phyloP scores from a whole-genome alignment of 129 eudicot genomes.

The Sambucus nigra region DNA sequence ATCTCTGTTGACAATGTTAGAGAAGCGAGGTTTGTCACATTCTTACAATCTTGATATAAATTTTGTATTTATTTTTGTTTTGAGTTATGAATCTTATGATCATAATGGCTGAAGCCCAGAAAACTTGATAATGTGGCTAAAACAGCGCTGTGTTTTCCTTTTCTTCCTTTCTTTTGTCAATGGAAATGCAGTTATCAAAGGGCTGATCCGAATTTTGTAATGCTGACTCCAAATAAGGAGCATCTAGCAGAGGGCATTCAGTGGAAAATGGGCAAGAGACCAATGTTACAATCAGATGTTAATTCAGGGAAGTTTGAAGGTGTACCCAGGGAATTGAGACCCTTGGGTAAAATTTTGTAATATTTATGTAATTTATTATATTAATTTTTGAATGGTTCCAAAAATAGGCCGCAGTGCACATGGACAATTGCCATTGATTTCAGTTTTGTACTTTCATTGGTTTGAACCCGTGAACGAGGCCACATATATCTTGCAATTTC shows the following conservation, averaged over 20 bases:
- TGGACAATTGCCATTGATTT: background rate
- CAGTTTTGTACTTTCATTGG: background rate
- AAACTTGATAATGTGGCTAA: no score
- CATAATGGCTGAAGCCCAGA: no score
- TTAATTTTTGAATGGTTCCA: background rate
- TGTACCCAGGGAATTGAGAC: constrained; percentile 82
- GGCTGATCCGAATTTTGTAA: constrained; percentile 84
- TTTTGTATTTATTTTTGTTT: no score
- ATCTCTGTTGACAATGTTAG: constrained; percentile 71
- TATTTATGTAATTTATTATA: background rate
- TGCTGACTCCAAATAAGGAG: constrained; percentile 90
- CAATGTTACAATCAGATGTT: constrained; percentile 59
- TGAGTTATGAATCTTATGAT: no score
- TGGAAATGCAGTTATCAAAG: constrained; percentile 65
- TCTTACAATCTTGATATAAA: background rate
- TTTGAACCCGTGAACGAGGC: background rate
- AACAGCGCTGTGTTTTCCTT: no score
- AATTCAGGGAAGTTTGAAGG: constrained; percentile 75
- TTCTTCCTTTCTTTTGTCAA: no score
- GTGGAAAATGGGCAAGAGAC: constrained; percentile 68
- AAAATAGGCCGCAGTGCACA: constrained; percentile 5
- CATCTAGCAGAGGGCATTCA: constrained; percentile 81
- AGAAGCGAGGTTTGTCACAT: constrained; percentile 60
- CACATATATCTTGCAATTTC: background rate
- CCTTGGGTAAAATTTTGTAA: constrained; percentile 60